Base-by-base conservation (phyloP, 2,329 filamentous ascomycete genomes). In the Grosmannia serpens region DNA sequence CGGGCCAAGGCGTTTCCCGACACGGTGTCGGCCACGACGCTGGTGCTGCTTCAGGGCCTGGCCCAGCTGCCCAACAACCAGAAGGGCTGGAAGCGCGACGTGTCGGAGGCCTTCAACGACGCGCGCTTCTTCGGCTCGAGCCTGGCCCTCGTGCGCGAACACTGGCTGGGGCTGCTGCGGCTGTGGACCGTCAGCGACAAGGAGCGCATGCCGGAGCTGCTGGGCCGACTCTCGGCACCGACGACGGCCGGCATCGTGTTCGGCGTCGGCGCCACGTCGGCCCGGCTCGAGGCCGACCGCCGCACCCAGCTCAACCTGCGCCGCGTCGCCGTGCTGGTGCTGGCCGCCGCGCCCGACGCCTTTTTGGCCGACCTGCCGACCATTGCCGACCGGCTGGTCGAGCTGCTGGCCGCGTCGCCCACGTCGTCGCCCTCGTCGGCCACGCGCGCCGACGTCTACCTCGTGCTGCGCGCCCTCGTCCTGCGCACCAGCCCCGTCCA, bases 201-300 rank as follows among this genome's bases (percentile, higher is more conserved):
- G 72, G 91, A 96, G 58, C 84, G 88, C 53, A 81, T 99, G 73
- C 77, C 85, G 0, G 94, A 99, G 62, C 76, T 96, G 4, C 73
- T 97, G 10, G 78, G 82, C 44, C 86, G 90, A 24, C 81, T 99
- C 62, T 85, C 85, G 7, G 82, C 91, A 4, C 94, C 94, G 7
- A 90, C 91, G 1, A 92, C 91, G 17, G 94, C 95, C 0, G 94
- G 94, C 10, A 95, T 99, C 65, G 92, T 99, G 69, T 99, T 99
- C 67, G 94, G 94, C n/a, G 94, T 99, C 0, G 95, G 95, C 13
- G 94, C 94, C 8, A 91, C 89, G 26, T 95, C 91, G 50, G 94
- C 94, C 41, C 82, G 94, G 60, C 81, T 95, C n/a, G 94, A 99
- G 72, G 91, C 95, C 7, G 94, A 99, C 71, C 86, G 91, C 59